Evolutionary conservation across 2,329 filamentous ascomycete genomes (phyloP), one percentile per base, ranked within the genome.

Genomic region (Neurospora sp.): DNA sequence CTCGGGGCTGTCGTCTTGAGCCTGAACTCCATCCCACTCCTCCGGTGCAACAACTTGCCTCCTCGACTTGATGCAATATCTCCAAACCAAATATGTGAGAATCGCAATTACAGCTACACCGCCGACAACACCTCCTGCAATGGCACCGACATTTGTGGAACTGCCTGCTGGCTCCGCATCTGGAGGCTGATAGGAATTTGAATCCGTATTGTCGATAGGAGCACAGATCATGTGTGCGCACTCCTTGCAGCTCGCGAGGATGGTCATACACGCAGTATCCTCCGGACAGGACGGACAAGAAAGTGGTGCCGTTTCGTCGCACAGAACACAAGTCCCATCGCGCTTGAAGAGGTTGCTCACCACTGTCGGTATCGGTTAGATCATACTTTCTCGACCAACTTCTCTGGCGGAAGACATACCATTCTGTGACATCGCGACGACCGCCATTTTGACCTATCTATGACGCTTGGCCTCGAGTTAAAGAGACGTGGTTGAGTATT

Each of bases 51-150:
- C 78, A 76, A 89, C 87, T 62, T 89, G 86, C 77, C 93, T 87
- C 83, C 90, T 90, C 73, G 88, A 89, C 83, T 93, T 95, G 78
- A 97, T 90, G 78, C 90, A 93, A 82, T 93, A 97, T 79, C 90
- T 90, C 91, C 93, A 98, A 40, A 97, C 85, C 52, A 97, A 81
- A 76, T 93, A 97, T 2, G 90, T 90, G 68, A 92, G 78, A 43
- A 93, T 81, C n/a, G 86, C 90, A 68, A 98, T 85, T 66, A 89
- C 85, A n/a, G 86, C 85, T 15, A 98, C 80, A 74, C 93, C 96
- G 73, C 93, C 96, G 62, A 98, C 83, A 10, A 97, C 93, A 73
- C 95, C 95, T 73, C 96, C 96, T 1, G 91, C 95, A 73, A 99
- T 97, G 40, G 93, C 92, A 58, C 94, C 94, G 1, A 90, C 84